Evolutionary conservation across 371 early-diverging fungal genomes (phyloP).

Genomic region (Syncephalis plumigaleata): DNA sequence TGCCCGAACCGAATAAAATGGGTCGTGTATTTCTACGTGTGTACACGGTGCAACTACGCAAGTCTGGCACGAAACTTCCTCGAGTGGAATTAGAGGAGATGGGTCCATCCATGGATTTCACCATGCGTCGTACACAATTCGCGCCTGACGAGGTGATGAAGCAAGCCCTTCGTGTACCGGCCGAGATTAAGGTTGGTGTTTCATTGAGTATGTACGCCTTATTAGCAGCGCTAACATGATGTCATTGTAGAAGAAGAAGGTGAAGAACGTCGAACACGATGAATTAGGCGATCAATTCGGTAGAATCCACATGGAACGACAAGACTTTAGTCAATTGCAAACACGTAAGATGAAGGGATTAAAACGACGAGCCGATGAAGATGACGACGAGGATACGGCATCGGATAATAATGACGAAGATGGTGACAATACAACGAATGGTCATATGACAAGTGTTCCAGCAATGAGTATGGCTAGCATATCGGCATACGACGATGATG

Average conservation of each 20-base stretch:
- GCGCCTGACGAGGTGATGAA: constrained; percentile 72
- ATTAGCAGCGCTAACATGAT: not conserved
- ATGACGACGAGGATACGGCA: constrained; percentile 1
- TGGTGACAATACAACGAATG: constrained; percentile 6
- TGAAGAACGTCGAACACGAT: constrained; percentile 80
- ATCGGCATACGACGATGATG: no score
- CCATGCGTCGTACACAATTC: constrained; percentile 47
- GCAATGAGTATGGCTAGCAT: no score
- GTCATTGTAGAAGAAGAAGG: constrained; percentile 51
- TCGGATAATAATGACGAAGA: constrained; percentile 24
- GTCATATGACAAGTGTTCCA: no score
- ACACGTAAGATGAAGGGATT: constrained; percentile 97
- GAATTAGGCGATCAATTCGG: constrained; percentile 85
- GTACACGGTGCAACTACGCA: constrained; percentile 68
- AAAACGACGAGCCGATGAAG: constrained; percentile 36
- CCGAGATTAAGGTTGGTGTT: constrained; percentile 55
- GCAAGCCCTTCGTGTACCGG: constrained; percentile 61
- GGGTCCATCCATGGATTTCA: constrained; percentile 82
- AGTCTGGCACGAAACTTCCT: constrained; percentile 69
- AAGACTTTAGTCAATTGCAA: constrained; percentile 81
- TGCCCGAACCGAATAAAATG: constrained; percentile 19
- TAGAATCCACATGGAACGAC: constrained; percentile 80
- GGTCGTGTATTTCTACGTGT: constrained; percentile 56
- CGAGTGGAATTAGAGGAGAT: constrained; percentile 83
- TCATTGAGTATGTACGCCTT: not conserved